A percentile compares a stretch with the other conserved stretches of the same genome.
These are phyloP conservation scores for Ophiosphaerella korrae DNA, from an alignment of 2,329 filamentous ascomycete species.

Conservation along the genomic window DNA sequence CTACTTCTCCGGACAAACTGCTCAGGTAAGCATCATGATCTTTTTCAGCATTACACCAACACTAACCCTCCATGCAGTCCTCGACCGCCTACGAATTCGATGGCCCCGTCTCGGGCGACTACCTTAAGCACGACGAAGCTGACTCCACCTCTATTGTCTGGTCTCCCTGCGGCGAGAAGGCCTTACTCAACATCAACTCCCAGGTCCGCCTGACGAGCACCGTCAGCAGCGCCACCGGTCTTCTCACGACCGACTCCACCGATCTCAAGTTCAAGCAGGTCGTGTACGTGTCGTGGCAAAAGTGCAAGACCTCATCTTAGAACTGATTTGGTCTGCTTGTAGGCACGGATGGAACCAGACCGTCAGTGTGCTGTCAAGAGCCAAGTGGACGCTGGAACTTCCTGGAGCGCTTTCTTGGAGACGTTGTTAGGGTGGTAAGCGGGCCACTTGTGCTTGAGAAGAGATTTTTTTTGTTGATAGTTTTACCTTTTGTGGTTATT, in stretches of 20 bases:
- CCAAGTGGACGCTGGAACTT: slow-evolving; percentile 6
- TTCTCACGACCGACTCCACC: slow-evolving; percentile 56
- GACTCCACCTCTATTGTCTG: slow-evolving; percentile 55
- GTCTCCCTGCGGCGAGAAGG: slow-evolving; percentile 58
- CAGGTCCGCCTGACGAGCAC: slow-evolving; percentile 50
- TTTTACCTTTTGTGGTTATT: background rate
- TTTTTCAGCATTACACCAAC: background rate
- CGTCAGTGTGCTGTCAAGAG: slow-evolving; percentile 6
- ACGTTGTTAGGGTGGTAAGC: background rate
- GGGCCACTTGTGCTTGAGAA: too few species aligned
- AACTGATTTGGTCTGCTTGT: slow-evolving; percentile 16
- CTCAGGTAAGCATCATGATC: slow-evolving; percentile 42
- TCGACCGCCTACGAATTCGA: slow-evolving; percentile 48
- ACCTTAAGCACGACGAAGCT: slow-evolving; percentile 49
- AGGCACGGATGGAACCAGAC: slow-evolving; percentile 6
- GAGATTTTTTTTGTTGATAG: slow-evolving; percentile 2
- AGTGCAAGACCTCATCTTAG: slow-evolving; percentile 35
- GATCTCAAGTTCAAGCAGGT: slow-evolving; percentile 55
- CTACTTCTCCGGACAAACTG: slow-evolving; percentile 57
- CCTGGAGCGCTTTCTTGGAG: slow-evolving; percentile 7
- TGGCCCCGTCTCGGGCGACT: slow-evolving; percentile 46
- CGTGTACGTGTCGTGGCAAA: slow-evolving; percentile 54
- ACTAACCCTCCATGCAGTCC: slow-evolving; percentile 24
- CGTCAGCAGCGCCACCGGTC: slow-evolving; percentile 41
- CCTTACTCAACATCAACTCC: slow-evolving; percentile 61